Base-by-base conservation (phyloP, 352 stramenopile species). In the Saprolegnia parasitica region DNA sequence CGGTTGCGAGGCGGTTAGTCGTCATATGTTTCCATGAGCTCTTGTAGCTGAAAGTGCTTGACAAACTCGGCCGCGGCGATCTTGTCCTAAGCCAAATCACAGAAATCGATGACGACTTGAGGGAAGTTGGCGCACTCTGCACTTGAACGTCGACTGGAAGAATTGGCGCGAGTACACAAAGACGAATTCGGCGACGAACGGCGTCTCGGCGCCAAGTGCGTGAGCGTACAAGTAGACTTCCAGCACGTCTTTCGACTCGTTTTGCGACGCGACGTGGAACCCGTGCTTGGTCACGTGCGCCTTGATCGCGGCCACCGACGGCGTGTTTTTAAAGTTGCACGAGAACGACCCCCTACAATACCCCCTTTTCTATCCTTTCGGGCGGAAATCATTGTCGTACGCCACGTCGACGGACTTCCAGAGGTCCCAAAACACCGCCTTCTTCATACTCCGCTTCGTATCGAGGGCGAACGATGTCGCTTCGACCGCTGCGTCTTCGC, bases 61-160 rank as follows among this genome's bases (percentile, higher is more conserved):
- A 70, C 63, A 23, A 70, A 70, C 18, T 70, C 63, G 18, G 42
- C 32, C 15, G 63, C 63, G 5, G 40, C 8, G 21, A 13, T 21
- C 39, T 70, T 70, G 63, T 26, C 55, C 63, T 70, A 70, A n/a
- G n/a, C n/a, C n/a, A n/a, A n/a, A n/a, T n/a, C n/a, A n/a, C n/a
- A n/a, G n/a, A n/a, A n/a, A n/a, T n/a, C n/a, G n/a, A n/a, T n/a
- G n/a, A n/a, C n/a, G n/a, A n/a, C n/a, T n/a, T n/a, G n/a, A n/a
- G n/a, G n/a, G n/a, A n/a, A n/a, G n/a, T n/a, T n/a, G n/a, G 67
- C 71, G 35, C 71, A 90, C 85, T 79, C 81, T 77, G 81, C 83
- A 90, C 56, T 93, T 93, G 74, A 93, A 93, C 0, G 83, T 91
- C 23, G 83, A 81, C 58, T 91, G 83, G 75, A 93, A 93, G 72